Conservation (phyloP, 768 basidiomycete genomes). For the Crucibulum laeve region DNA sequence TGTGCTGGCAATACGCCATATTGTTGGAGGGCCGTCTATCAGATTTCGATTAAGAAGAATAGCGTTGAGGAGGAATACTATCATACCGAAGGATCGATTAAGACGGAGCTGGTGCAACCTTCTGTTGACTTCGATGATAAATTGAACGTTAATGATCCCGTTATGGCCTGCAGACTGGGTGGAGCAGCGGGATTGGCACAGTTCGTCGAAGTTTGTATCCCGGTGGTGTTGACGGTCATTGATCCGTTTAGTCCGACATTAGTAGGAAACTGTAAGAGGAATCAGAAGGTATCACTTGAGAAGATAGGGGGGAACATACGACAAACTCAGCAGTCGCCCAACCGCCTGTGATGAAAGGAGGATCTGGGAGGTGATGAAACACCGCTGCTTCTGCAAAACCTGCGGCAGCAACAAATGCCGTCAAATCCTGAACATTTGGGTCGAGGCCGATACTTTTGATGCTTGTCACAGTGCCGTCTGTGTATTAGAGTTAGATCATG, state of each 20-base stretch:
- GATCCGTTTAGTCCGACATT: constrained; percentile 46
- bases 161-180: constrained; percentile 15
- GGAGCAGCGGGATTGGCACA: constrained; percentile 36
- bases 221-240: constrained; percentile 48
- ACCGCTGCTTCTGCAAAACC: constrained; percentile 48
- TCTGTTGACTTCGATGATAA: constrained; percentile 40
- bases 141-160: constrained; percentile 21
- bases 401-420: constrained; percentile 55
- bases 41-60: not conserved
- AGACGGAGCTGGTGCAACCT: constrained; percentile 38
- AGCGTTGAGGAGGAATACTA: not conserved
- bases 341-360: constrained; percentile 45
- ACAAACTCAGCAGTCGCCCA: constrained; percentile 55
- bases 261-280: constrained; percentile 33
- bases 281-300: not conserved
- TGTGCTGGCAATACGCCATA: constrained; percentile 41
- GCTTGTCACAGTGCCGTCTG: constrained; percentile 37
- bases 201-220: constrained; percentile 39
- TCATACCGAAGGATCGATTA: constrained; percentile 31
- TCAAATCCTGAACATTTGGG: constrained; percentile 38
- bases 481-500: not conserved
- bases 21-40: constrained; percentile 35
- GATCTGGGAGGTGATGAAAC: constrained; percentile 43
- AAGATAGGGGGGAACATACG: not conserved
- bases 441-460: constrained; percentile 39